Base-by-base conservation (phyloP, 1,284 basidiomycete genomes). In the Ustilago loliicola region DNA sequence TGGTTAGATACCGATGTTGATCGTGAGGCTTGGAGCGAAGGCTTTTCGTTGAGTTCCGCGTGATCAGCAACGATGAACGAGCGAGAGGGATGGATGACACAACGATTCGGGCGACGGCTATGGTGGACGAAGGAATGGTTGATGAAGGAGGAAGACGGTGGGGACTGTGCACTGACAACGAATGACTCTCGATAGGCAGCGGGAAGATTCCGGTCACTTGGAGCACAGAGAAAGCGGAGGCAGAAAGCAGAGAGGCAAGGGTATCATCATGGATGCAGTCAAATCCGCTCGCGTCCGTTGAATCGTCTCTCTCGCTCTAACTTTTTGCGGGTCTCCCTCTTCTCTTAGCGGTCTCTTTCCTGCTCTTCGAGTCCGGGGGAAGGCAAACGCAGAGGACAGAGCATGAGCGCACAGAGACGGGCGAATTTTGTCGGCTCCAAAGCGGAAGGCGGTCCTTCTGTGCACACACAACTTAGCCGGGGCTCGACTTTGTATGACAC, bases 231-330 rank as follows among this genome's bases (percentile, higher is more conserved):
- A 55, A 36, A 38, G 23, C 15, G 34, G 32, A 48, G 17, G 25
- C 23, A 29, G 19, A 32, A 21, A 25, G 57, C 45, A 50, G 7
- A 23, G 36, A 52, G 15, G 50, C 34, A 61, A 13, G 11, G n/a
- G n/a, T 21, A 21, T 45, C 42, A 45, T 45, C n/a, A 45, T 29
- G 11, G 48, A 50, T 50, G 48, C 48, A 50, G 48, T 11, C 67
- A 69, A 63, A 59, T 54, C 67, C 67, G 61, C 66, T 59, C 66
- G 66, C 66, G 55, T 69, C 66, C 48, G 48, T 29, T 27, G 45
- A 8, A 48, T 7, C 59, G 66, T 51, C 47, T 23, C 9, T 30
- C 30, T 27, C 19, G 23, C 27, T 13, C 56, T 21, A 13, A 40
- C 13, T 21, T 45, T 45, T 45, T 50, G 48, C 48, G 48, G 48